Base-by-base conservation (phyloP, 768 basidiomycete genomes). In the Amanita exitialis region DNA sequence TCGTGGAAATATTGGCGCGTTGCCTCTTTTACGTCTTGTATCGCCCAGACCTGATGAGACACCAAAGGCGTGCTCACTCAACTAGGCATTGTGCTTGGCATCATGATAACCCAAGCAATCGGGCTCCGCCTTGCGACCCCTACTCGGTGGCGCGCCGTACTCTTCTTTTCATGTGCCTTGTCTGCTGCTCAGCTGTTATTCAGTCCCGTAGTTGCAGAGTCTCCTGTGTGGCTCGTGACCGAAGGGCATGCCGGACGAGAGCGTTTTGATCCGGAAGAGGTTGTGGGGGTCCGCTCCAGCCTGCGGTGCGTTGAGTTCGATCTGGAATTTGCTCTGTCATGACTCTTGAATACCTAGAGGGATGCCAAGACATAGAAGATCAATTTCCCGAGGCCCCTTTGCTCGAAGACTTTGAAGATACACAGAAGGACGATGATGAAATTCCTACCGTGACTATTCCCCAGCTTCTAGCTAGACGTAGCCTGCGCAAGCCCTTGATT, bases 41-140 rank as follows among this genome's bases (percentile, higher is more conserved):
- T 54, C 16, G 20, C 16, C 34, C 8, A 6, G 15, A 32, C 28
- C 12, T 38, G 6, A 44, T 20, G 15, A 18, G 13, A 12, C 23
- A 9, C 18, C 45, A 16, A 53, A 88, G 87, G 87, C 18, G 84
- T 91, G 23, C 71, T 92, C 25, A 89, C 85, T 0, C 90, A 92
- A 57, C 68, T 93, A 23, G 80, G 77, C 35, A 86, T 95, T 59
- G 90, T 95, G 30, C 65, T 90, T 48, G 90, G 90, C 25, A 86
- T 96, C 56, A 83, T 95, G 74, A 62, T 80, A n/a, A 87, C 92
- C 0, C 94, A 98, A 61, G 65, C 73, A 4, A 70, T 90, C 54
- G 91, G 90, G 3, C 70, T 92, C 34, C 63, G 69, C 47, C 72
- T 88, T 44, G 83, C 90, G 13, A 81, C 81, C 8, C 85, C 85